Percentiles rank a stretch among this genome's conserved stretches.
These are phyloP conservation scores for Poa pratensis DNA, from an alignment of 176 grass and related monocot species.

Conservation along the genomic window DNA sequence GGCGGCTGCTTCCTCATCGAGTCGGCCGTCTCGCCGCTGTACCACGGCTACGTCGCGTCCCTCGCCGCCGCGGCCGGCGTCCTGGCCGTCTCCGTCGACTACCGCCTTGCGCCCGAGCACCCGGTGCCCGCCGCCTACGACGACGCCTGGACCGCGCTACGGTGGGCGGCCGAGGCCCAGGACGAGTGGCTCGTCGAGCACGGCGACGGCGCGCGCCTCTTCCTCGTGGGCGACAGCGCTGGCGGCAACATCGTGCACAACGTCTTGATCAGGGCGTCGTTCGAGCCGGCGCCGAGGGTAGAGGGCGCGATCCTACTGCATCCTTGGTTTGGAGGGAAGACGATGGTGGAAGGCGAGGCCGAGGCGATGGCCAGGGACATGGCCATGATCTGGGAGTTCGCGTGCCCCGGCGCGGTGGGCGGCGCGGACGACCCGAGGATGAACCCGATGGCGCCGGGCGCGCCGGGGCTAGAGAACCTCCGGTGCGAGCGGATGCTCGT, in stretches of 20 bases:
- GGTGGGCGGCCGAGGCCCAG: conserved; percentile 28
- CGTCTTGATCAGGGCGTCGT: conserved; percentile 20
- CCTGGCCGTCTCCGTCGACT: conserved; percentile 55
- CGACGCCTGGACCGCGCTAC: conserved; percentile 53
- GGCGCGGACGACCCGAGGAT: conserved; percentile 55
- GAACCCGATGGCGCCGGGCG: conserved; percentile 46
- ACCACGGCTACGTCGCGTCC: conserved; percentile 57
- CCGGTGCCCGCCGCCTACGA: conserved; percentile 31
- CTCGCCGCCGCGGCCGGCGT: conserved; percentile 52
- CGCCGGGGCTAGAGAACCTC: conserved; percentile 35
- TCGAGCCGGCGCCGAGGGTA: conserved; percentile 36
- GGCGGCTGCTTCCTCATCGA: conserved; percentile 63
- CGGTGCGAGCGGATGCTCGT: conserved; percentile 53
- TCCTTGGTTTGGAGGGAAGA: conserved; percentile 50
- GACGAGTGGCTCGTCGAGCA: conserved; percentile 60
- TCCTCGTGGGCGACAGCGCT: conserved; percentile 68
- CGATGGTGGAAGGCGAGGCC: conserved; percentile 24
- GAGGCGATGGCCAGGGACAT: conserved; percentile 9
- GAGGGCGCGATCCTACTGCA: conserved; percentile 56
- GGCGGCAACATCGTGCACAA: conserved; percentile 76
- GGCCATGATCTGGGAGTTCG: conserved; percentile 53
- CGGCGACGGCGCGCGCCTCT: conserved; percentile 59
- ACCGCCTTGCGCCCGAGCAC: conserved; percentile 74
- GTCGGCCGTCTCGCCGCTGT: conserved; percentile 45
- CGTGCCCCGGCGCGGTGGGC: conserved; percentile 41